Conservation (phyloP, 1,284 basidiomycete species). For the Anthracocystis walkeri region DNA sequence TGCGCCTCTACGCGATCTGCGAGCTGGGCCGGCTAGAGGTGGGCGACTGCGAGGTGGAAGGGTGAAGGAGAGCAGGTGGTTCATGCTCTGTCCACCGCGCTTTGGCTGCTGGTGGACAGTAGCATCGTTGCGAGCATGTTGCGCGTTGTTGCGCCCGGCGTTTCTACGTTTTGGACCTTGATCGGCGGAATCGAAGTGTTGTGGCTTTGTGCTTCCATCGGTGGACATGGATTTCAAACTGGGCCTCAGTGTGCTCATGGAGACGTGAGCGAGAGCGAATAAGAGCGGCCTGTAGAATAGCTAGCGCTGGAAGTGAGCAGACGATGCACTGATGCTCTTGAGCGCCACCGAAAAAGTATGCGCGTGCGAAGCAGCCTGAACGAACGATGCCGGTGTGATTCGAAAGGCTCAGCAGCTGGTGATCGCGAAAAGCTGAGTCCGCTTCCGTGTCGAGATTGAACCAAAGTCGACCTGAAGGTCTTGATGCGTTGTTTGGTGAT, state of each 20-base stretch:
- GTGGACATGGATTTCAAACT: constrained; percentile 44
- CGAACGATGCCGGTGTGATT: neutral
- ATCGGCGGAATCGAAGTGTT: constrained; percentile 27
- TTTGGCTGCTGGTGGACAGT: constrained; percentile 35
- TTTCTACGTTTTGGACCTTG: constrained; percentile 25
- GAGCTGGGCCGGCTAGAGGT: constrained; percentile 50
- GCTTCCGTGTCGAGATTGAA: neutral
- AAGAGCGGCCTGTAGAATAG: neutral
- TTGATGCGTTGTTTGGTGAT: constrained; percentile 1
- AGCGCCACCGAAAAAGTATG: neutral
- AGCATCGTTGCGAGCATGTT: constrained; percentile 24
- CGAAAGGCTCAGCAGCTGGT: neutral
- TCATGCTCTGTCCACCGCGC: constrained; percentile 62
- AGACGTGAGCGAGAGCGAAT: neutral
- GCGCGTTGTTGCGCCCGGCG: constrained; percentile 31
- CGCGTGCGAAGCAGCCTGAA: constrained; percentile 3
- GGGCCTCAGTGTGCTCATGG: constrained; percentile 53
- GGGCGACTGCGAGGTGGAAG: constrained; percentile 63
- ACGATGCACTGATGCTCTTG: neutral
- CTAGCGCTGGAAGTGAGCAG: neutral
- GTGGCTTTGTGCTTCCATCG: constrained; percentile 28
- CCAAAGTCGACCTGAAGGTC: constrained; percentile 1
- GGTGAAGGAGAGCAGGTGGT: constrained; percentile 67
- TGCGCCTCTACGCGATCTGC: constrained; percentile 51
- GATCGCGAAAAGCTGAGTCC: neutral